Evolutionary conservation across 1,139 yeast genomes (phyloP).

Genomic region (Saccharomycopsis crataegensis): DNA sequence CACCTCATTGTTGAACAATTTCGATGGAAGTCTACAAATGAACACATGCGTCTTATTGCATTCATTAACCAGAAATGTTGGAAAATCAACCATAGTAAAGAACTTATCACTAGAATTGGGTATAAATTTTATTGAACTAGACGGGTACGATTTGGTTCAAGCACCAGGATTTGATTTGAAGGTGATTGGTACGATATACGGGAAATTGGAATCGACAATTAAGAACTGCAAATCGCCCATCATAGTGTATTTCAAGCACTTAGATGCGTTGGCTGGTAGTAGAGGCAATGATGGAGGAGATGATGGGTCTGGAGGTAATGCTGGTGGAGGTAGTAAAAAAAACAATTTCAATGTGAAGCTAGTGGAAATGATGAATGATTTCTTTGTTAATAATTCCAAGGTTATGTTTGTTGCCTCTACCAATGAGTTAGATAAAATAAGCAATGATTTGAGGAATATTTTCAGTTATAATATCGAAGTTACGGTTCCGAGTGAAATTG

Average conservation of each 20-base stretch:
- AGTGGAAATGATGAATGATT: slow-evolving; percentile 47
- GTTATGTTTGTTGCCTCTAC: slow-evolving; percentile 62
- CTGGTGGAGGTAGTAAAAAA: slow-evolving; percentile 22
- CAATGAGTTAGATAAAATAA: slow-evolving; percentile 62
- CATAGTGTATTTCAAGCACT: slow-evolving; percentile 58
- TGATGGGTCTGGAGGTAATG: slow-evolving; percentile 21
- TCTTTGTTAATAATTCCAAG: slow-evolving; percentile 33
- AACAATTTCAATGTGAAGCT: slow-evolving; percentile 18
- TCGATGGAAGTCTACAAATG: slow-evolving; percentile 30
- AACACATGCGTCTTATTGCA: slow-evolving; percentile 59
- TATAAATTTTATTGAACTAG: slow-evolving; percentile 60
- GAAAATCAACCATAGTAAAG: slow-evolving; percentile 61
- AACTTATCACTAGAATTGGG: slow-evolving; percentile 56
- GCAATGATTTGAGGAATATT: slow-evolving; percentile 57
- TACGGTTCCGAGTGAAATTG: slow-evolving; percentile 71
- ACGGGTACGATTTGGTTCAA: slow-evolving; percentile 44
- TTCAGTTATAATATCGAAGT: slow-evolving; percentile 74
- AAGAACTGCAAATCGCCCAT: slow-evolving; percentile 35
- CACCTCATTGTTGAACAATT: slow-evolving; percentile 34
- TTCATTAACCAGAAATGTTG: slow-evolving; percentile 70
- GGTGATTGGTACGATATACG: slow-evolving; percentile 70
- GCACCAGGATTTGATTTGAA: slow-evolving; percentile 68
- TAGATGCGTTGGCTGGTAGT: slow-evolving; percentile 59
- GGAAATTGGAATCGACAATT: slow-evolving; percentile 60
- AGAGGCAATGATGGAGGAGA: slow-evolving; percentile 2